phyloP scores from a whole-genome alignment of 768 basidiomycete genomes.

The Leccinum obscurum region DNA sequence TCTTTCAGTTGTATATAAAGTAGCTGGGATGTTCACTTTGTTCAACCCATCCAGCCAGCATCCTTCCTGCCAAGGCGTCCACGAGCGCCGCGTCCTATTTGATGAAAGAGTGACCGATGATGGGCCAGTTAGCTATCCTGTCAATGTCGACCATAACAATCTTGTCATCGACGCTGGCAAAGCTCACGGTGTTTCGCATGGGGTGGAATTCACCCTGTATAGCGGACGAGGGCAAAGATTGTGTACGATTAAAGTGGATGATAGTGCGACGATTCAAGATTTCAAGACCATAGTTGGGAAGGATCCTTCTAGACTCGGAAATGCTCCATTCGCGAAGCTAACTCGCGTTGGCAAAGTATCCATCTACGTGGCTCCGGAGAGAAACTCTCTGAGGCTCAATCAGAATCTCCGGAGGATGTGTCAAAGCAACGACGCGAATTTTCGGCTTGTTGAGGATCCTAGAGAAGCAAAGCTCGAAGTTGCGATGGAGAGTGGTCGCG shows the following conservation, averaged over 20 bases:
- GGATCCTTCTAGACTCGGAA: not conserved
- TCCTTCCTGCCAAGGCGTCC: constrained; percentile 23
- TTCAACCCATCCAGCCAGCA: constrained; percentile 20
- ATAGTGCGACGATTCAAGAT: not conserved
- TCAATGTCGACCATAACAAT: not conserved
- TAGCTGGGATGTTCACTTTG: not conserved
- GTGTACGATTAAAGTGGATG: not conserved
- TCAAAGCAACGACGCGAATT: not conserved
- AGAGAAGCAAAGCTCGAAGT: constrained; percentile 5
- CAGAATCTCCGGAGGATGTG: too few relatives aligned
- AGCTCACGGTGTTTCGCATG: constrained; percentile 24
- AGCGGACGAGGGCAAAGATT: not conserved
- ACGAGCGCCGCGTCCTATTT: constrained; percentile 26
- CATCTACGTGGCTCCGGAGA: not conserved
- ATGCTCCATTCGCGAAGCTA: constrained; percentile 3
- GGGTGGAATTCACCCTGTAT: constrained; percentile 24
- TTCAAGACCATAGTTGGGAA: constrained; percentile 11
- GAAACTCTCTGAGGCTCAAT: not conserved
- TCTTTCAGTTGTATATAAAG: too few relatives aligned
- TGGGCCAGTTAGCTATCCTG: constrained; percentile 3
- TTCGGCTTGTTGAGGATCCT: not conserved
- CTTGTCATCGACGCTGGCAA: constrained; percentile 25
- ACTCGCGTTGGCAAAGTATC: not conserved
- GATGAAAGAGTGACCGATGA: constrained; percentile 15
- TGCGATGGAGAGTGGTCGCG: not conserved